Percentiles rank a stretch among this genome's conserved stretches.
Evolutionary conservation across 805 yeast species (phyloP).

Genomic region (Brettanomyces sp.): DNA sequence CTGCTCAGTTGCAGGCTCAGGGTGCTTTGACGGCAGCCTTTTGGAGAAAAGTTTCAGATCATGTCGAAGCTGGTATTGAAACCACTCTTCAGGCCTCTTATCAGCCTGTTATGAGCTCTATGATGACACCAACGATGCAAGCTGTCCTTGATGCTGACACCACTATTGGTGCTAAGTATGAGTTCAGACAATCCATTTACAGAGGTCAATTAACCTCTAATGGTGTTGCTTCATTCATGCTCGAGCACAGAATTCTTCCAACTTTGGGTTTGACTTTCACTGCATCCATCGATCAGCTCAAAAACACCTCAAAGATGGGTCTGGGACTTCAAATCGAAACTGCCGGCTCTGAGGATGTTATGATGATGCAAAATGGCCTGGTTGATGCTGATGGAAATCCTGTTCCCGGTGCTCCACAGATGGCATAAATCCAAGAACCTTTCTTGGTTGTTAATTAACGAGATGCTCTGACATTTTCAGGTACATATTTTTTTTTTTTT

Average conservation of each 20-base stretch:
- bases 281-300: conserved; percentile 87
- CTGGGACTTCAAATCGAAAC: conserved; percentile 93
- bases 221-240: conserved; percentile 84
- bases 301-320: conserved; percentile 74
- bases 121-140: conserved; percentile 72
- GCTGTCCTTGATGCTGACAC: conserved; percentile 87
- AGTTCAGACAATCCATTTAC: conserved; percentile 91
- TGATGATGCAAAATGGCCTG: conserved; percentile 85
- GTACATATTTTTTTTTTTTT: background rate
- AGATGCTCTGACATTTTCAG: background rate
- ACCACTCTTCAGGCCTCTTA: conserved; percentile 71
- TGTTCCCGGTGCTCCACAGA: conserved; percentile 63
- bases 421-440: background rate
- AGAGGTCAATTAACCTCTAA: conserved; percentile 88
- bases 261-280: conserved; percentile 76
- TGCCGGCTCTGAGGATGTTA: conserved; percentile 86
- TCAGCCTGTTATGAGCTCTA: conserved; percentile 67
- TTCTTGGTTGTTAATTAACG: background rate
- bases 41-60: conserved; percentile 89
- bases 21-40: conserved; percentile 84
- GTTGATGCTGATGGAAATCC: conserved; percentile 81
- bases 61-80: conserved; percentile 92
- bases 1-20: conserved; percentile 88
- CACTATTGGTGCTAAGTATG: conserved; percentile 93
- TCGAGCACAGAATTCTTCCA: conserved; percentile 91